phyloP scores from a whole-genome alignment of 176 grass and related monocot genomes.

The Musa schizocarpa region DNA sequence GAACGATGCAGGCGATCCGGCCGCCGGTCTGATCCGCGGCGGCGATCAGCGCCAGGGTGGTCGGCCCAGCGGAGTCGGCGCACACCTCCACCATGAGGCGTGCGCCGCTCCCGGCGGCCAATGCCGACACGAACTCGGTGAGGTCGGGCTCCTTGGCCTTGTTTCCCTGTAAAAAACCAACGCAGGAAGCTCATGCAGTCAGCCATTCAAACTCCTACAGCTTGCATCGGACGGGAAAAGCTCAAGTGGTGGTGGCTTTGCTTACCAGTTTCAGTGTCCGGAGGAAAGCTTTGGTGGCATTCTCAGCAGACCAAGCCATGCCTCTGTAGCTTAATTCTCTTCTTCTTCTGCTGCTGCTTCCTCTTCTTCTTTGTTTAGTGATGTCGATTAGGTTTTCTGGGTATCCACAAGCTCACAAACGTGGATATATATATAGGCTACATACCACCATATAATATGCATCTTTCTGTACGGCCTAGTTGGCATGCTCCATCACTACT shows the following conservation, averaged over 20 bases:
- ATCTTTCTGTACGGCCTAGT: not conserved
- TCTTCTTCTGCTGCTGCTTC: not conserved
- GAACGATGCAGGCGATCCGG: conserved; percentile 8
- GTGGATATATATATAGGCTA: too few relatives aligned
- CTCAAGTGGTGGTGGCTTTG: not conserved
- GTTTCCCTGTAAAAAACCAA: conserved; percentile 4
- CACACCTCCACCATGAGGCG: conserved; percentile 19
- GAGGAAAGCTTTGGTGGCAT: conserved; percentile 22
- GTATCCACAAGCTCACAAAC: too few relatives aligned
- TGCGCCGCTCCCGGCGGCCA: conserved; percentile 23
- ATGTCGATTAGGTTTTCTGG: too few relatives aligned
- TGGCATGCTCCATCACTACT: not conserved
- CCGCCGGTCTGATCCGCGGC: conserved; percentile 19
- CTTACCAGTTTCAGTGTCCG: conserved; percentile 16
- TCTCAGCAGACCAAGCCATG: conserved; percentile 28
- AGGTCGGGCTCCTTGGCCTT: conserved; percentile 15
- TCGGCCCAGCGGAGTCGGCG: conserved; percentile 2
- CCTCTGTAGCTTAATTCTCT: not conserved
- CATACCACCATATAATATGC: too few relatives aligned
- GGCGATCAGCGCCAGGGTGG: conserved; percentile 14
- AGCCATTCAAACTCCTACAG: too few relatives aligned
- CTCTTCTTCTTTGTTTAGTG: not conserved
- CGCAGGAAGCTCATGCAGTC: not conserved
- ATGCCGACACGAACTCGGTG: conserved; percentile 16
- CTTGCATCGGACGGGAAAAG: too few relatives aligned